phyloP scores from a whole-genome alignment of 2,329 filamentous ascomycete genomes.

The Bipolaris oryzae region DNA sequence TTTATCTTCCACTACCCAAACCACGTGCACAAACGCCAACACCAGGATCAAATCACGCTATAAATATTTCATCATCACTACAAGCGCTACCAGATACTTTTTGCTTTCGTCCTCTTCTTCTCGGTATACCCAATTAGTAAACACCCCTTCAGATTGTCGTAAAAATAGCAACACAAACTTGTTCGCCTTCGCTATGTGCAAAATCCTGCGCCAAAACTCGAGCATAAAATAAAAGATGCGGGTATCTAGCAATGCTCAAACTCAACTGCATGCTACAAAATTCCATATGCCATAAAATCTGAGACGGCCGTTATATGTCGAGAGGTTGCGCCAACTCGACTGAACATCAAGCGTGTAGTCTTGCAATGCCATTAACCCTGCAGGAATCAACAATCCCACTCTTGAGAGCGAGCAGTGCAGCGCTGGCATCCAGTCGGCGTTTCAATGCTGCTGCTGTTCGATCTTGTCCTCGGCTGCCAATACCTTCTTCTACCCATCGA shows the following conservation, averaged over 20 bases:
- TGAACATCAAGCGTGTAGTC: constrained; percentile 34
- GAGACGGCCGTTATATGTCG: constrained; percentile 22
- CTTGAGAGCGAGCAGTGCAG: constrained; percentile 41
- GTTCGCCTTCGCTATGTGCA: constrained; percentile 13
- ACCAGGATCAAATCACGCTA: background rate
- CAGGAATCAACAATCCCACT: constrained; percentile 33
- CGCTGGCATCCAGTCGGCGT: constrained; percentile 45
- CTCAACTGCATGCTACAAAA: constrained; percentile 32
- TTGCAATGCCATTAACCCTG: constrained; percentile 35
- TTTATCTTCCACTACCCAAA: constrained; percentile 3
- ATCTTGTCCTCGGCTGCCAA: constrained; percentile 47
- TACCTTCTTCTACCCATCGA: constrained; percentile 82
- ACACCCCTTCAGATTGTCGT: constrained; percentile 10
- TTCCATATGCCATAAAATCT: constrained; percentile 15
- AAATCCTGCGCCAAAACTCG: constrained; percentile 16
- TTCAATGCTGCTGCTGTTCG: constrained; percentile 47
- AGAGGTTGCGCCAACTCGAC: constrained; percentile 7
- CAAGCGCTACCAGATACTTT: background rate
- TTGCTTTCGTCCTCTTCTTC: background rate
- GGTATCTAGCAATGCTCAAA: constrained; percentile 50
- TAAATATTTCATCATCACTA: background rate
- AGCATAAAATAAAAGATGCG: constrained; percentile 39
- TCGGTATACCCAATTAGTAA: background rate
- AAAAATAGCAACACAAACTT: constrained; percentile 3
- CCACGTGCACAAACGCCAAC: constrained; percentile 20